These are phyloP conservation scores for Coemansia sp. DNA, from an alignment of 192 early-diverging fungal genomes.

Conservation along the genomic window DNA sequence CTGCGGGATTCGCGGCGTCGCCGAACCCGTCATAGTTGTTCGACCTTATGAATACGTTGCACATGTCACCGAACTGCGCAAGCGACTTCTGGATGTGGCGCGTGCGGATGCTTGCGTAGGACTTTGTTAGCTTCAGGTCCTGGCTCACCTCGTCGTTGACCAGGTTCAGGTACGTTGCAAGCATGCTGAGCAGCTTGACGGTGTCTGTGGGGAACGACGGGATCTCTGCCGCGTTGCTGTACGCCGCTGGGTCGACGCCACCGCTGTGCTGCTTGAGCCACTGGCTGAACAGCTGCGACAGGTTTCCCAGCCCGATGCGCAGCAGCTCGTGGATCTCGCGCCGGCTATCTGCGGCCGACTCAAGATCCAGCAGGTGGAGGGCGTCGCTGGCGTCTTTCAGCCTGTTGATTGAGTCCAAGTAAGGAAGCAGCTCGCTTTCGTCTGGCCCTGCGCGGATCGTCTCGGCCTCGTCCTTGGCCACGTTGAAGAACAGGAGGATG, in stretches of 20 bases:
- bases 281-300: constrained; percentile 56
- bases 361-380: constrained; percentile 46
- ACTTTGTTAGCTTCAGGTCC: constrained; percentile 47
- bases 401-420: constrained; percentile 55
- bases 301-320: constrained; percentile 48
- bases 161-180: constrained; percentile 53
- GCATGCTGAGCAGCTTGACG: constrained; percentile 54
- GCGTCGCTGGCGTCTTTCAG: constrained; percentile 55
- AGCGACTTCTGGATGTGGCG: constrained; percentile 53
- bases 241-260: constrained; percentile 53
- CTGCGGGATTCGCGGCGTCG: constrained; percentile 25
- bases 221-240: constrained; percentile 43
- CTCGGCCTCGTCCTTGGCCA: constrained; percentile 48
- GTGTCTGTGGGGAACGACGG: constrained; percentile 53
- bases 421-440: constrained; percentile 55
- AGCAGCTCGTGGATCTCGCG: constrained; percentile 52
- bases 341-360: constrained; percentile 44
- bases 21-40: constrained; percentile 31
- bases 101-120: constrained; percentile 45
- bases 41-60: constrained; percentile 29
- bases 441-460: constrained; percentile 50
- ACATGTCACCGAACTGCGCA: constrained; percentile 52
- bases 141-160: constrained; percentile 55
- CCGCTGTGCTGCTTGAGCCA: constrained; percentile 57
- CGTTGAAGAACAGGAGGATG: constrained; percentile 55